Evolutionary conservation across 78 protist genomes (phyloP), one percentile per base, ranked within the genome.

Genomic region (Trichosphaerium sp.): DNA sequence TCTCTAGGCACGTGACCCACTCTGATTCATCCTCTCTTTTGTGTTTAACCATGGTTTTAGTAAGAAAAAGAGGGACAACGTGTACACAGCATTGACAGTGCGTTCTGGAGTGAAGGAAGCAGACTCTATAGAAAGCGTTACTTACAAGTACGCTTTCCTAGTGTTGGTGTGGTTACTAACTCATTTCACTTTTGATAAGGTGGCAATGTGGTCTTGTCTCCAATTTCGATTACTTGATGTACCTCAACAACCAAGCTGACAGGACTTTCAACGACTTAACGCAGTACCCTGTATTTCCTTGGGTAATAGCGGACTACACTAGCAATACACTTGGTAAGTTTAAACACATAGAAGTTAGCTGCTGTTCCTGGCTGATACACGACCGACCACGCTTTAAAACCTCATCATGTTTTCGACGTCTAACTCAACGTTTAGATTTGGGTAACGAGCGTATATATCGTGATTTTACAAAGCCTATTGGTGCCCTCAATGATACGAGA

Each of bases 401-500:
- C 28, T 60, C 48, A 0, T 32, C 21, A n/a, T 60, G 26, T 40
- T 18, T n/a, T n/a, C n/a, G n/a, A n/a, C n/a, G n/a, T n/a, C n/a
- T n/a, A n/a, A n/a, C 38, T 0, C 25, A 10, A 28, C 57, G 48
- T 23, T 23, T 66, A 55, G 85, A 79, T 44, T 26, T 79, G 8
- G 4, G 25, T 34, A 72, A 71, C 18, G 64, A 74, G 0, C 74
- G 25, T 21, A 78, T 74, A 1, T 92, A 71, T 32, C 70, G 96
- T n/a, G 92, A 89, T 41, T 68, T 92, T 18, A 42, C 88, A 21
- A 88, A 87, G 48, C 96, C 96, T 2, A 81, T 92, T 25, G 96
- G 96, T 3, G 96, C 96, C 3, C 52, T 92, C 23, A 79, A 87
- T 39, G 76, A 74, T 1, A 51, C 21, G 12, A 78, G 96, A 21